A percentile compares a stretch with the other conserved stretches of the same genome.
Evolutionary conservation across 2,329 filamentous ascomycete genomes (phyloP).

Genomic region (Aspergillus cejpii): DNA sequence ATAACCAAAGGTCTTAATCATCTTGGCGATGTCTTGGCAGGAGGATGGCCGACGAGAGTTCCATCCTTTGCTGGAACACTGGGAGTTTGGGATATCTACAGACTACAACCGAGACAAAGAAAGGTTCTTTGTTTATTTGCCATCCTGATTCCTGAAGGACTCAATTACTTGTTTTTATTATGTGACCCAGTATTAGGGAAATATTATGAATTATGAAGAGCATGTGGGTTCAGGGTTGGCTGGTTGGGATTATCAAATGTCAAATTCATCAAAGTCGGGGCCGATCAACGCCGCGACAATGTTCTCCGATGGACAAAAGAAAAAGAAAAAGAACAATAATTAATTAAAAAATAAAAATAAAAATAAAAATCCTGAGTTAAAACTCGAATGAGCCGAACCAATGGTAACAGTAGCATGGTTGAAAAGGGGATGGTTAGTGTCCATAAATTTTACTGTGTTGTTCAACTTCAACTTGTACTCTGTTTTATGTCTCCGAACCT

Average conservation of each 20-base stretch:
- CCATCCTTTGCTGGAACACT: neutral
- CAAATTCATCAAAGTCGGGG: neutral
- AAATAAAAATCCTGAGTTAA: neutral
- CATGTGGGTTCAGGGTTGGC: no score
- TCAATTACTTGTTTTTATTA: no score
- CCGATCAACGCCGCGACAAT: neutral
- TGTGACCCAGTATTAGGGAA: no score
- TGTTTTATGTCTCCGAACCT: slow-evolving; percentile 9
- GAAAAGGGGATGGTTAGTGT: neutral
- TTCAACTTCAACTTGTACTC: neutral
- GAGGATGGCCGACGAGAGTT: neutral
- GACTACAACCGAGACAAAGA: neutral
- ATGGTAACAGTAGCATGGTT: neutral
- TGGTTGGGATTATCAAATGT: no score
- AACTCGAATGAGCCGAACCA: neutral
- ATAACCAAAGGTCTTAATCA: slow-evolving; percentile 12
- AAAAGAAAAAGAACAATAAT: slow-evolving; percentile 2
- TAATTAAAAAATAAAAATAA: neutral
- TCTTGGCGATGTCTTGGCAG: slow-evolving; percentile 10
- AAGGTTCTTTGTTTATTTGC: neutral
- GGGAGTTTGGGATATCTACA: no score
- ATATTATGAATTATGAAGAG: no score
- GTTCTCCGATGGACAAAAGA: neutral
- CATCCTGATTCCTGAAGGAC: no score
- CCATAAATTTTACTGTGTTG: no score